Evolutionary conservation across 148 eudicot species (phyloP), one percentile per base, ranked within the genome.

Genomic region (Euryodendron excelsum): DNA sequence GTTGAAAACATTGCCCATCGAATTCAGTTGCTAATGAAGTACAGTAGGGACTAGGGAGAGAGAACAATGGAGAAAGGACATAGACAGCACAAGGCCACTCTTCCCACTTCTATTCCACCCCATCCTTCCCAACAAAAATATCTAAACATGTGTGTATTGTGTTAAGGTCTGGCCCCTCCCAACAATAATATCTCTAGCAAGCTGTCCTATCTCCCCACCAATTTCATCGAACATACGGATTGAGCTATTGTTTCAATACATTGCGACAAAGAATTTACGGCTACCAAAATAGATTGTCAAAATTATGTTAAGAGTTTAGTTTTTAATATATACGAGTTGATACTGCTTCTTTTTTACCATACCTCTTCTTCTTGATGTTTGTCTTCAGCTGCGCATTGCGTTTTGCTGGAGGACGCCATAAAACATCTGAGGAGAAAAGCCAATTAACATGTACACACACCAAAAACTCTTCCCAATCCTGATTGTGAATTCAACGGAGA

Each of bases 311-410:
- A 33, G 68, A 63, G 41, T 63, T 21, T 14, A 36, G 14, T 36
- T 66, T 66, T 34, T 21, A 1, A 66, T 3, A 20, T 17, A 4
- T 2, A 10, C 21, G 3, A 64, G n/a, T 36, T 1, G 39, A 33
- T 18, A 63, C 34, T 30, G 68, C 68, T 47, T 5, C 23, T 72
- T 56, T 55, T 53, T 30, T 6, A 4, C 44, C 65, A n/a, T 27
- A 74, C 92, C 90, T 87, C 89, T 44, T 85, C 82, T 56, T 86
- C 86, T 72, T 84, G 86, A 60, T 70, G 78, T 70, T 85, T 84
- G 71, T 87, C 92, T 52, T 87, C 89, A 15, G 65, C 79, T 34
- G 47, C 69, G 47, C 55, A 25, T 78, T 82, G 75, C 77, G 76
- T 78, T 65, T 52, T 76, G 65, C 80, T 73, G 20, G 78, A 64